Evolutionary conservation across 129 eudicot genomes (phyloP).

Genomic region (Sambucus nigra): DNA sequence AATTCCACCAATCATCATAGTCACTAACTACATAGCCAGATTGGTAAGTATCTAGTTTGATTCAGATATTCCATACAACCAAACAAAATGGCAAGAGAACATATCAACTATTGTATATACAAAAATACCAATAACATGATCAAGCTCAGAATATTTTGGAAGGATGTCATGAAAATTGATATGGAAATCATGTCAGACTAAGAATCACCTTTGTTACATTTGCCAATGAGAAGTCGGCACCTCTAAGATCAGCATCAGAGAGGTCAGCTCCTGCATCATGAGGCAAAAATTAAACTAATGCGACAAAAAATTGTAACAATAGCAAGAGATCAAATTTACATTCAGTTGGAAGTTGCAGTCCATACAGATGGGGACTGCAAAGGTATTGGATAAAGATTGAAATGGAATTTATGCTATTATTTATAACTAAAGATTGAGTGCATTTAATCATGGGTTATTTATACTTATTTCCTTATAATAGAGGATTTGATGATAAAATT

Average conservation of each 20-base stretch:
- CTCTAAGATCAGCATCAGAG: slow-evolving; percentile 94
- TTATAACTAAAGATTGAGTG: too few species aligned
- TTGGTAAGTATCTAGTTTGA: background rate
- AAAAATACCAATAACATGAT: too few species aligned
- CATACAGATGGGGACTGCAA: too few species aligned
- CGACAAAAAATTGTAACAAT: background rate
- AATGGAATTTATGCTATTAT: too few species aligned
- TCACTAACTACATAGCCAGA: background rate
- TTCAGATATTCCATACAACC: background rate
- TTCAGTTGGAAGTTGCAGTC: background rate
- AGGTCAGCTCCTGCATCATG: slow-evolving; percentile 86
- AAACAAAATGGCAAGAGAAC: background rate
- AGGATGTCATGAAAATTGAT: background rate
- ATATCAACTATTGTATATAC: background rate
- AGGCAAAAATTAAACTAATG: slow-evolving; percentile 1
- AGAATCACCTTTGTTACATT: slow-evolving; percentile 66
- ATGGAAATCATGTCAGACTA: background rate
- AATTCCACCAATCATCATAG: background rate
- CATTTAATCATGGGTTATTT: too few species aligned
- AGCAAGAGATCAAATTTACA: background rate
- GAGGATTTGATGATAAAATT: too few species aligned
- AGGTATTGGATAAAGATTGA: too few species aligned
- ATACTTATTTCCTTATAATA: too few species aligned
- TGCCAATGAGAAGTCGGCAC: slow-evolving; percentile 94
- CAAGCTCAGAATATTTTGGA: background rate